Percentiles rank a stretch among this genome's conserved stretches.
Conservation (phyloP, 441 rosid genomes). For the Corymbia calophylla region DNA sequence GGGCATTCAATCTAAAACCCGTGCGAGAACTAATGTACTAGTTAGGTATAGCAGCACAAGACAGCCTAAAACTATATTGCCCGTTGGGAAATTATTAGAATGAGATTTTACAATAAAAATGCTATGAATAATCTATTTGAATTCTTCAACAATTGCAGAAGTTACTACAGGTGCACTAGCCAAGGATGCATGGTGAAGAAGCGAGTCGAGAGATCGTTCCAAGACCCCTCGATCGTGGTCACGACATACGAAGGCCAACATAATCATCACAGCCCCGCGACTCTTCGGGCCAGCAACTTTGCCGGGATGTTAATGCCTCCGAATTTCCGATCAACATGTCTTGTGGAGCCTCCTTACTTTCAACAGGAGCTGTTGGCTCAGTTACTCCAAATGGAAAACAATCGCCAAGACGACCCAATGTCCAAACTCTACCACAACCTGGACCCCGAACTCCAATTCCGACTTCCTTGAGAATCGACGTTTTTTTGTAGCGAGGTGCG, state of each 20-base stretch:
- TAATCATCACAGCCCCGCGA: neutral
- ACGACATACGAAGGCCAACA: constrained; percentile 3
- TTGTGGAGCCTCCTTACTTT: neutral
- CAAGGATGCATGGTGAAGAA: neutral
- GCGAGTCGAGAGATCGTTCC: neutral
- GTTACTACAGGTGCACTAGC: constrained; percentile 4
- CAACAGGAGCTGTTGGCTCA: neutral
- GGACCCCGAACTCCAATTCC: neutral
- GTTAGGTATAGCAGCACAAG: neutral
- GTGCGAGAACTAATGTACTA: neutral
- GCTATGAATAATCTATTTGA: neutral
- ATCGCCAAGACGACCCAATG: neutral
- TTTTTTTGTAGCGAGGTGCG: neutral
- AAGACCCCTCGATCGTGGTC: neutral
- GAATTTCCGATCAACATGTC: neutral
- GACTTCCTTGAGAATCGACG: neutral
- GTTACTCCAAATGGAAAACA: neutral
- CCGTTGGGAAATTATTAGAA: neutral
- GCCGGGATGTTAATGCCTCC: neutral
- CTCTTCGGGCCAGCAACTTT: neutral
- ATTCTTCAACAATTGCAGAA: neutral
- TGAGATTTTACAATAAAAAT: neutral
- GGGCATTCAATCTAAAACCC: neutral
- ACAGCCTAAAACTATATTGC: neutral
- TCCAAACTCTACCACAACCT: neutral